Evolutionary conservation across 352 stramenopile species (phyloP), one percentile per base, ranked within the genome.

Genomic region (Phytophthora foliorum): DNA sequence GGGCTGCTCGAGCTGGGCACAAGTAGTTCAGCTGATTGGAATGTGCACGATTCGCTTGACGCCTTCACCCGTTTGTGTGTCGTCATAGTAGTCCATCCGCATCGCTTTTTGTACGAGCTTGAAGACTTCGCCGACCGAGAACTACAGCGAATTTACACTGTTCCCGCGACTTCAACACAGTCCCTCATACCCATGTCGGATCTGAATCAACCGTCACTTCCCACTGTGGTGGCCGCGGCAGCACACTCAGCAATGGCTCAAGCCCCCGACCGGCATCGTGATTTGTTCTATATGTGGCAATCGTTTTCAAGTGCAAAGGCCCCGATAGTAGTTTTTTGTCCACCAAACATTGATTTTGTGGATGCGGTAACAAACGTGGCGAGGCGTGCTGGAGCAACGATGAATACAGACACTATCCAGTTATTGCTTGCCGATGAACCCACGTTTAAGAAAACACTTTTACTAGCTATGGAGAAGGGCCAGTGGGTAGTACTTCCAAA

Each of bases 401-500:
- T 89, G 13, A 67, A 89, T 19, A 49, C 38, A 21, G 57, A 67
- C 16, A 64, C 68, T 19, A 56, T 72, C 38, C 62, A 72, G 19
- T 14, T 75, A 29, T 44, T 72, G n/a, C 57, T 55, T 6, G 27
- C 57, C 9, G 56, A 63, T 0, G 53, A 75, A 46, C 49, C 67
- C 4, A 21, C 14, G 2, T 88, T 93, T 36, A 80, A 82, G 24
- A 64, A 41, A 16, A 44, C 55, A 6, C 25, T 93, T 0, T n/a
- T 77, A 6, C 10, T 27, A 21, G 77, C 82, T 4, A 83, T 87
- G 55, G 65, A 77, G 22, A 88, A 80, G 29, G 85, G 85, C 0
- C 71, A 83, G 19, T 93, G 85, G 85, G 62, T 85, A 10, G 78
- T 90, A 6, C 38, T 91, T 4, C 61, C 75, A 6, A 73, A 84